Base-by-base conservation (phyloP, 495 filamentous ascomycete species). In the Daldinia loculata region DNA sequence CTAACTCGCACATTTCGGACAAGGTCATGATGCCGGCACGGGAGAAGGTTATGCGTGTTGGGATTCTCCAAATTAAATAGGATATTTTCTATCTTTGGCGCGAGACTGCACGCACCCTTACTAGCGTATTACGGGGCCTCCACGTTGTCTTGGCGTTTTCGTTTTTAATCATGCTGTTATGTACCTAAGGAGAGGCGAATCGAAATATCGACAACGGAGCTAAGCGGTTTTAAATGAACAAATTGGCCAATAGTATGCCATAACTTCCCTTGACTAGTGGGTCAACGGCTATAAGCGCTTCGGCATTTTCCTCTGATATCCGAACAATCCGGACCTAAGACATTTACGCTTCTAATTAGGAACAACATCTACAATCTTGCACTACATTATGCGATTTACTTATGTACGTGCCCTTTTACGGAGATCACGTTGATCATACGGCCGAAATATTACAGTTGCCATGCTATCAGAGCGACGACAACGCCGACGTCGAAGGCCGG, bases 401-500 rank as follows among this genome's bases (percentile, higher is more conserved):
- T 48, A 22, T 48, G 19, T 48, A 24, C 8, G 3, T 24, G 2
- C 22, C 17, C 3, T 41, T 30, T 5, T 34, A 39, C 24, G 11
- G 11, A 17, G 26, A 2, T 9, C 6, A 15, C 6, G 1, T 1
- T 29, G 30, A 30, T 53, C 3, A 53, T 67, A 61, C 65, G 53
- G 53, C 63, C 69, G 64, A 67, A 50, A 24, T 17, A 22, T 9
- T 36, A 45, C 0, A 39, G 17, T 14, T 7, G 9, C 15, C 39
- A 32, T 58, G 14, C n/a, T 38, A 51, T 73, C 74, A 71, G 70
- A 76, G 36, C 69, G 65, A 63, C 69, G 68, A 66, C 52, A 63
- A 58, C 76, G 67, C 11, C 72, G 74, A 30, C 80, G 80, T 48
- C 71, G 81, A 26, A 74, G 81, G 53, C 79, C 79, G 19, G 78